Evolutionary conservation across 1,139 yeast genomes (phyloP), one percentile per base, ranked within the genome.

Genomic region (Pichia sp.): DNA sequence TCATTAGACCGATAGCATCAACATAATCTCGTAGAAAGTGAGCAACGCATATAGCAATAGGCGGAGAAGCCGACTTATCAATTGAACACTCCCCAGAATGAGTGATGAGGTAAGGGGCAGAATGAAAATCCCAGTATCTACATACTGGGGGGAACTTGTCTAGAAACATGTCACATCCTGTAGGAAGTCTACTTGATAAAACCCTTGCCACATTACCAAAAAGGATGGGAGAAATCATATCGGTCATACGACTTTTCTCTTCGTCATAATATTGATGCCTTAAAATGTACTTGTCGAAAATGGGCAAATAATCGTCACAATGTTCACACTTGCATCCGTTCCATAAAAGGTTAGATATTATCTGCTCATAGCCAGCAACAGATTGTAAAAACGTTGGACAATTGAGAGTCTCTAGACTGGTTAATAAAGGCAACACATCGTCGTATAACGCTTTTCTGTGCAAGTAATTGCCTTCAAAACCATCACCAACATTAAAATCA

Each of bases 261-360:
- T 66, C 64, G 57, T 79, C 79, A 61, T 75, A 83, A 64, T 81
- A 83, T 54, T 81, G 81, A 62, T 87, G 93, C 53, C 78, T 76
- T 76, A 84, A 76, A 52, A 85, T 66, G 60, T 75, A 85, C 19
- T 77, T 73, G 61, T 87, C 95, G 50, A 83, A 72, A 11, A 76
- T 60, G 0, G 75, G 75, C 31, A 86, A 68, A 53, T 76, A 77
- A 41, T 70, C 67, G 3, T 64, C 63, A 63, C 95, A 86, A 59
- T 76, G 79, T 0, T 61, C 57, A 65, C 95, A 86, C 53, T 76
- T 77, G 67, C 93, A 86, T 0, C 92, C 92, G 65, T 85, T 86
- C 90, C 92, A 87, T 45, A 87, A 67, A 53, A 86, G 60, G 58
- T 84, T 85, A 54, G 87, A 84, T 69, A 84, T 81, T 8, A 85